Conservation (phyloP, 169 alveolate species). For the Blepharisma undulans region DNA sequence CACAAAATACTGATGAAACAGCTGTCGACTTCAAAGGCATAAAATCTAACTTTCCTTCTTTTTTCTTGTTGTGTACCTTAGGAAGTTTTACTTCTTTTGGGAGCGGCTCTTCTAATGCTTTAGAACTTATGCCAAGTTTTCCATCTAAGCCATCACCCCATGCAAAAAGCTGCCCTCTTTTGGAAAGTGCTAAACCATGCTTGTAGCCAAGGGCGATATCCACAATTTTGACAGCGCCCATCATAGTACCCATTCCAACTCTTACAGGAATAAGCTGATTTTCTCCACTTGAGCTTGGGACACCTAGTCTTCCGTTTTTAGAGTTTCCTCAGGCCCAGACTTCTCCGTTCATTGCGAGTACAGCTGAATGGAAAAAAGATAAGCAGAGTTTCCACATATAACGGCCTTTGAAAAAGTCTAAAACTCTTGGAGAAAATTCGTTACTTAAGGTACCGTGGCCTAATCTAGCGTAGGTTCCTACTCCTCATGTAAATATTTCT, state of each 20-base stretch:
- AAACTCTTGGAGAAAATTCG: conserved; percentile 44
- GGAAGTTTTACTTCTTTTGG: conserved; percentile 37
- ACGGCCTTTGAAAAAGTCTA: conserved; percentile 51
- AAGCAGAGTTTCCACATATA: conserved; percentile 20
- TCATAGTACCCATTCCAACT: conserved; percentile 30
- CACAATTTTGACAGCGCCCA: conserved; percentile 18
- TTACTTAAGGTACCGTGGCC: conserved; percentile 56
- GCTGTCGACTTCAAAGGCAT: conserved; percentile 46
- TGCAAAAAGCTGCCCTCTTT: conserved; percentile 29
- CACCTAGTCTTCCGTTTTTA: conserved; percentile 43
- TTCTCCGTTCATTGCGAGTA: conserved; percentile 45
- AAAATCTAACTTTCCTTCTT: neutral
- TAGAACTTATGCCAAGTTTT: conserved; percentile 11
- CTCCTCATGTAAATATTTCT: conserved; percentile 64
- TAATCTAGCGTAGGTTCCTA: conserved; percentile 56
- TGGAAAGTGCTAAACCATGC: conserved; percentile 38
- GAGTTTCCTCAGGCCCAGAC: conserved; percentile 66
- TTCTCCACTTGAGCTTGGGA: conserved; percentile 11
- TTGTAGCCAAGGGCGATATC: conserved; percentile 32
- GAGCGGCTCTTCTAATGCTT: conserved; percentile 8
- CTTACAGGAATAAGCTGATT: conserved; percentile 36
- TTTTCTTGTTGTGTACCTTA: neutral
- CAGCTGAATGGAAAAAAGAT: conserved; percentile 41
- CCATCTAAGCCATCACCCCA: conserved; percentile 43
- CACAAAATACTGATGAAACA: conserved; percentile 43